Conservation (phyloP, 148 eudicot species). For the Rhododendron williamsianum region DNA sequence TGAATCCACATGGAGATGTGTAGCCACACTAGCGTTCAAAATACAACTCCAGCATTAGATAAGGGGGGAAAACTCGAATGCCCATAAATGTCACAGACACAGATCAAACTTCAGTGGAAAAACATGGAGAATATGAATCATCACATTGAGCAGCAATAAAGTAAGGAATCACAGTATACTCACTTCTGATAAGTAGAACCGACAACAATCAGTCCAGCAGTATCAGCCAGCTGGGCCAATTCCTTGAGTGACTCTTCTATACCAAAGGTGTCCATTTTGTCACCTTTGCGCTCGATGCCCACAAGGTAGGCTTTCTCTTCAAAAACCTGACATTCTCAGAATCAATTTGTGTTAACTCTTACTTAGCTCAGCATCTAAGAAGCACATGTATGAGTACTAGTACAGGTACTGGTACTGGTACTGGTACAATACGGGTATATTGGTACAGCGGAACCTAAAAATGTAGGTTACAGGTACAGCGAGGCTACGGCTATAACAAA, state of each 20-base stretch:
- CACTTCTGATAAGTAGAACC: conserved; percentile 91
- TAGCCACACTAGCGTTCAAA: neutral
- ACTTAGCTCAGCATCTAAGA: neutral
- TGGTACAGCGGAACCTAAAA: neutral
- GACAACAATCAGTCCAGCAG: conserved; percentile 87
- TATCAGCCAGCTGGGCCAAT: conserved; percentile 90
- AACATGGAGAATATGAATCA: neutral
- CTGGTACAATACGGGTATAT: neutral
- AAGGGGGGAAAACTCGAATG: neutral
- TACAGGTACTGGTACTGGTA: neutral
- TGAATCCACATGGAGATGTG: neutral
- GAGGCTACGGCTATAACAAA: neutral
- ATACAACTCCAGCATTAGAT: neutral
- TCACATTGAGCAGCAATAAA: neutral
- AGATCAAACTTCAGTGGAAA: neutral
- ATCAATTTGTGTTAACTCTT: neutral
- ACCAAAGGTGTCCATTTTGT: conserved; percentile 46
- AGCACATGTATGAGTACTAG: neutral
- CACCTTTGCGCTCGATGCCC: conserved; percentile 80
- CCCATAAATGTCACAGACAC: neutral
- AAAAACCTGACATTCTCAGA: conserved; percentile 48
- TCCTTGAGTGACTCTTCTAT: conserved; percentile 88
- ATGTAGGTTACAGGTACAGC: neutral
- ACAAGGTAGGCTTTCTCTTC: conserved; percentile 89
- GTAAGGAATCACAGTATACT: conserved; percentile 19